Percentiles rank a stretch among this genome's conserved stretches.
These are phyloP conservation scores for Kwoniella dejecticola DNA, from an alignment of 768 basidiomycete species.

Conservation along the genomic window DNA sequence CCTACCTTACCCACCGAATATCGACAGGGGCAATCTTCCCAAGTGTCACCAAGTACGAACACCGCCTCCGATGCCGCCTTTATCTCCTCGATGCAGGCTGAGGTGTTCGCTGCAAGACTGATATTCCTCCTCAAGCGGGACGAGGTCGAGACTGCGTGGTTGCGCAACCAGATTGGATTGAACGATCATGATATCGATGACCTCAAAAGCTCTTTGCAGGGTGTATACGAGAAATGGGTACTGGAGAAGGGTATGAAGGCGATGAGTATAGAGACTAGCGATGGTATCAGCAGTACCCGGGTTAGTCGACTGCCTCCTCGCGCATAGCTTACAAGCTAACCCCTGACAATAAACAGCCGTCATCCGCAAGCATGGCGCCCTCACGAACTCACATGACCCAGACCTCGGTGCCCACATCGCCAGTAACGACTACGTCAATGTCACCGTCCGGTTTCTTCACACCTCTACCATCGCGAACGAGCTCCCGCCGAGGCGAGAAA, in stretches of 20 bases:
- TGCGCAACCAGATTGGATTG: slow-evolving; percentile 22
- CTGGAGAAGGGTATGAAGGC: slow-evolving; percentile 31
- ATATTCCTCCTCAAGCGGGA: slow-evolving; percentile 17
- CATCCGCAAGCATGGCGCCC: background rate
- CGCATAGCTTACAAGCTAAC: background rate
- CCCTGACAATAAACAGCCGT: background rate
- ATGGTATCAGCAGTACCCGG: slow-evolving; percentile 3
- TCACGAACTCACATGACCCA: background rate
- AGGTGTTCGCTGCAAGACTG: slow-evolving; percentile 28
- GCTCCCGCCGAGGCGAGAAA: background rate
- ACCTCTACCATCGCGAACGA: slow-evolving; percentile 12
- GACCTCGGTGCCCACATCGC: slow-evolving; percentile 9
- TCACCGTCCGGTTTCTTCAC: slow-evolving; percentile 30
- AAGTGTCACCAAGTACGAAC: background rate
- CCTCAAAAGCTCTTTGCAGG: slow-evolving; percentile 22
- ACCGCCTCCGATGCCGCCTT: background rate
- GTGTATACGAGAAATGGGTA: slow-evolving; percentile 36
- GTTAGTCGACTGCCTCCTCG: background rate
- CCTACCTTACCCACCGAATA: slow-evolving; percentile 27
- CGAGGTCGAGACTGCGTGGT: slow-evolving; percentile 3
- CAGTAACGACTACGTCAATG: background rate
- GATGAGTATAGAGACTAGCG: slow-evolving; percentile 25
- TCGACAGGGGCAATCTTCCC: background rate
- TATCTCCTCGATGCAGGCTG: slow-evolving; percentile 3
- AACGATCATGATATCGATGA: slow-evolving; percentile 7